These are phyloP conservation scores for Rachicladosporium sp. DNA, from an alignment of 2,329 filamentous ascomycete genomes.

Conservation along the genomic window DNA sequence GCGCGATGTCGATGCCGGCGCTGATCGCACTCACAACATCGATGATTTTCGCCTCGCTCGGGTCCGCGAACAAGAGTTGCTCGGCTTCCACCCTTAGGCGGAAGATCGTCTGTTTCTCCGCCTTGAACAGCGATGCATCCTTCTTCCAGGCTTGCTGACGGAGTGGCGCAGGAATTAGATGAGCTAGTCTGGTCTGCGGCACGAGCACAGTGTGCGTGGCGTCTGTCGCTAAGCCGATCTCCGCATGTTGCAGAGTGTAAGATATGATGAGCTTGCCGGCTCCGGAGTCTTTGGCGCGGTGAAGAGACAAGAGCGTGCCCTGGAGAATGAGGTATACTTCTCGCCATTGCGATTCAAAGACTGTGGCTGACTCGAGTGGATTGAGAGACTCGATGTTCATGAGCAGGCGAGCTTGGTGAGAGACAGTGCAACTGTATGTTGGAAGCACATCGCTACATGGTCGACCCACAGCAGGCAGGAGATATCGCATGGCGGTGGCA, in stretches of 20 bases:
- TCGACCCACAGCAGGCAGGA: constrained; percentile 8
- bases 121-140: constrained; percentile 35
- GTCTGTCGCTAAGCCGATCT: constrained; percentile 62
- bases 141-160: constrained; percentile 30
- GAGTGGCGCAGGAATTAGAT: constrained; percentile 30
- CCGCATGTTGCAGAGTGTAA: constrained; percentile 64
- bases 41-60: constrained; percentile 52
- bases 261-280: constrained; percentile 48
- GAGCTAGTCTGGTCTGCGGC: constrained; percentile 33
- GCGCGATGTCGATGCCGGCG: constrained; percentile 60
- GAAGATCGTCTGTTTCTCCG: constrained; percentile 47
- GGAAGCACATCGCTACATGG: constrained; percentile 17
- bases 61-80: constrained; percentile 58
- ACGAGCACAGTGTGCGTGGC: constrained; percentile 46
- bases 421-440: constrained; percentile 22
- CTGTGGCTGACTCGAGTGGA: constrained; percentile 14
- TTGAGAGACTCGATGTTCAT: constrained; percentile 23
- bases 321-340: constrained; percentile 49
- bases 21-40: constrained; percentile 57
- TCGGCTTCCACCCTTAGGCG: constrained; percentile 62
- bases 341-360: constrained; percentile 21
- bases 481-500: constrained; percentile 11
- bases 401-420: constrained; percentile 18
- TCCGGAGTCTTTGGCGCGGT: constrained; percentile 46
- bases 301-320: constrained; percentile 56